Base-by-base conservation (phyloP, 169 alveolate species). In the Besnoitia besnoiti region DNA sequence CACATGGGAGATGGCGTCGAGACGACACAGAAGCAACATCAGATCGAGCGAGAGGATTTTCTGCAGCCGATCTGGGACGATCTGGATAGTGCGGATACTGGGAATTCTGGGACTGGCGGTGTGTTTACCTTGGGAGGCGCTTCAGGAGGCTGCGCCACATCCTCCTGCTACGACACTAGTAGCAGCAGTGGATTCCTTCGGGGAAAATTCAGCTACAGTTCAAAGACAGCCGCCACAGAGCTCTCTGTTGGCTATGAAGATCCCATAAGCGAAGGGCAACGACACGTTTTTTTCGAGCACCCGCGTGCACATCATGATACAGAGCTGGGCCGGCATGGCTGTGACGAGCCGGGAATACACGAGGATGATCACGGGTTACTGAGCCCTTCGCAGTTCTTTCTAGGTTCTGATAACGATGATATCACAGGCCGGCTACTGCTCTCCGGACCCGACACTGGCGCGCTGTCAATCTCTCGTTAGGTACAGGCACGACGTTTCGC, bases 91-190 rank as follows among this genome's bases (percentile, higher is more conserved):
- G 27, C 16, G 35, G 73, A 55, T 33, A 55, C 35, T 21, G 35
- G 27, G 73, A 33, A 8, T 55, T 10, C 27, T 55, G 73, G 73
- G 73, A 14, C 73, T 21, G 73, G 73, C 27, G 73, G 73, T 21
- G 27, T 55, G 16, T 33, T 55, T 10, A 21, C 73, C 27, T 55
- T 55, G 73, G 73, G 30, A 55, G 73, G 73, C 16, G 16, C 73
- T 8, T 55, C 73, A 55, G 73, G 73, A 27, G 35, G 73, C 16
- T 55, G 30, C 73, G 16, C 73, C 73, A 21, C 73, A 55, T 55
- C 73, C 27, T 55, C 73, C 73, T 55, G 73, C n/a, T 55, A 55
- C 73, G 73, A 55, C 73, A 55, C 35, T 55, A 55, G 73, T 55
- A 55, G 73, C 73, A 55, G 73, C 73, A 55, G 73, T 21, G 73